Conservation (phyloP, 768 basidiomycete genomes). For the Rhizopogon rudus region DNA sequence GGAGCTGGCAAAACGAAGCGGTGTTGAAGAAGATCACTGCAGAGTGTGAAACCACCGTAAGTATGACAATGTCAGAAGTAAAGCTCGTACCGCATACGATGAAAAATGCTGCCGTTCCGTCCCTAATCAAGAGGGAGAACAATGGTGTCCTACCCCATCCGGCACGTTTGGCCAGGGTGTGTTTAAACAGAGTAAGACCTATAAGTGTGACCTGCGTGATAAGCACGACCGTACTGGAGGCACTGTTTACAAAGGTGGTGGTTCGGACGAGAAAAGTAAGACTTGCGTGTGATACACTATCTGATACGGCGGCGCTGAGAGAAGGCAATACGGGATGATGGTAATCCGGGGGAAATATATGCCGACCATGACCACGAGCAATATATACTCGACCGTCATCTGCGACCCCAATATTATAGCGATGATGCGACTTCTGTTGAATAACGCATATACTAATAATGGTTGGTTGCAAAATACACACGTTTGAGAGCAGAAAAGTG, state of each 20-base stretch:
- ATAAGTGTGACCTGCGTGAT: conserved; percentile 37
- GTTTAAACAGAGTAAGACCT: conserved; percentile 33
- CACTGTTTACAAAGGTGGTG: background rate
- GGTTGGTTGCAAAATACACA: background rate
- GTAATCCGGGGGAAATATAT: conserved; percentile 21
- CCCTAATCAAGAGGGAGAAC: conserved; percentile 36
- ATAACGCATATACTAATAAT: conserved; percentile 20
- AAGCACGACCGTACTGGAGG: conserved; percentile 23
- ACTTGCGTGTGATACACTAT: background rate
- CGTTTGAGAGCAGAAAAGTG: background rate
- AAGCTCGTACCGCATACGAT: conserved; percentile 31
- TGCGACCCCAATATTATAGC: conserved; percentile 5
- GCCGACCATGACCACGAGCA: conserved; percentile 22
- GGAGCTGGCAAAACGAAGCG: background rate
- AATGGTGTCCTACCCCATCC: conserved; percentile 40
- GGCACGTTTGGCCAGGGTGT: conserved; percentile 25
- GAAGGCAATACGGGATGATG: background rate
- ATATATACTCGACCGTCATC: background rate
- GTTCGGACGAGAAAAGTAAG: background rate
- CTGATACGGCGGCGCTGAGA: background rate
- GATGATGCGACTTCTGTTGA: conserved; percentile 29
- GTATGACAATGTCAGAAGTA: background rate
- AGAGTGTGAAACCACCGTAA: background rate
- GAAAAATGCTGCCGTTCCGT: conserved; percentile 40
- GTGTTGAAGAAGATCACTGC: background rate